Evolutionary conservation across 352 stramenopile species (phyloP), one percentile per base, ranked within the genome.

Genomic region (Globisporangium orthogonon): DNA sequence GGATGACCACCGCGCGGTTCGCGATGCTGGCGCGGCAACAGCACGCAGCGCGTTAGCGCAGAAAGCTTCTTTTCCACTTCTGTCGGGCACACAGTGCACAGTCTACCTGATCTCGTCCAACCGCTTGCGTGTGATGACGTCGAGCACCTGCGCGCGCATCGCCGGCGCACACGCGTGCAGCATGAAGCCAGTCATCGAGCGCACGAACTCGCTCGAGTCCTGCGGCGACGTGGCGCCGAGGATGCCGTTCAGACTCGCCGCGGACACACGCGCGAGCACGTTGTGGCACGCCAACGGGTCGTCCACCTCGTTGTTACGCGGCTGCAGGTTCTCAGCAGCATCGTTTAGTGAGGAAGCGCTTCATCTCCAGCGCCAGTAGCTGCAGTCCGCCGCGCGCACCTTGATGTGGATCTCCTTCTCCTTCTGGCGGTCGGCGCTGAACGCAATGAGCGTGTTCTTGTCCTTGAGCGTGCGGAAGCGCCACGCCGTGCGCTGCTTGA

Each of bases 181-280:
- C 82, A 94, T 91, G 60, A 94, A 94, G 52, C 80, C 78, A 7
- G 83, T 88, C 84, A 94, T 92, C 17, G 78, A 92, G 54, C 72
- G 83, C 63, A 77, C 84, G 47, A 87, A 91, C 59, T 89, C 66
- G 51, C 73, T 87, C 48, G 82, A 89, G 52, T 82, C 60, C 50
- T 90, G 72, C 1, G 84, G 84, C 10, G 84, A 91, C 5, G 76
- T 94, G 5, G 84, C 84, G 0, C 76, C 73, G 11, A 94, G 66
- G 30, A 94, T 91, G 11, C 76, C 82, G 54, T 94, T 94, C 4
- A 94, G 56, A 66, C 73, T 91, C 30, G 78, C 56, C 2, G 71
- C 67, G 0, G 82, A 90, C 2, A 69, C 81, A 10, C 67, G 55
- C 43, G 66, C 67, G 3, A 94, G 67, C 28, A 94, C 82, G 57